Evolutionary conservation across 345 rosid species (phyloP).

Genomic region (Moringa oleifera): DNA sequence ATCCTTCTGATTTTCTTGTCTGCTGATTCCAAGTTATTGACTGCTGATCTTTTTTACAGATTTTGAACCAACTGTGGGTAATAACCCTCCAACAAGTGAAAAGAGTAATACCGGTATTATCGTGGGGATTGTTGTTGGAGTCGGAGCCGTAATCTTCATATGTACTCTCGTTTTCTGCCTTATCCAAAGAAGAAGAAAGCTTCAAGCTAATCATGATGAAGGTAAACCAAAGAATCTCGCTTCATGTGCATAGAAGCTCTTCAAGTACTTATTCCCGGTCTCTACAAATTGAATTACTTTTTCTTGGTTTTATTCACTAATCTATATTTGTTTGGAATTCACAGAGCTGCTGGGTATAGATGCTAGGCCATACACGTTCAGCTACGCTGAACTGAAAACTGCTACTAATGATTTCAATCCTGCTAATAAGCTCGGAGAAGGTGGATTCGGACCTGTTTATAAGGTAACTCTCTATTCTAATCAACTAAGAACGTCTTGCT

Average conservation of each 20-base stretch:
- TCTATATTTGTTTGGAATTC: neutral
- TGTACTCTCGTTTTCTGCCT: constrained; percentile 25
- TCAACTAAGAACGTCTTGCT: too few relatives aligned
- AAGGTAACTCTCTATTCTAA: constrained; percentile 30
- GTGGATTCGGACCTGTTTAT: constrained; percentile 70
- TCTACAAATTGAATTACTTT: too few relatives aligned
- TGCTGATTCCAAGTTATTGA: neutral
- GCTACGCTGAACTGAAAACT: constrained; percentile 49
- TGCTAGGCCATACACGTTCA: constrained; percentile 52
- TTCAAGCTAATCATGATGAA: constrained; percentile 28
- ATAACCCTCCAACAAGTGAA: constrained; percentile 32
- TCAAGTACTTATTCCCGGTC: too few relatives aligned
- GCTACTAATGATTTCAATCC: constrained; percentile 59
- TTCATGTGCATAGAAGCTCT: too few relatives aligned
- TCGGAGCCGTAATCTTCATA: constrained; percentile 28
- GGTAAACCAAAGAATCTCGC: constrained; percentile 30
- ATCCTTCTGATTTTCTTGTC: neutral
- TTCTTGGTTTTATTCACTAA: too few relatives aligned
- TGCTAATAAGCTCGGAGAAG: constrained; percentile 66
- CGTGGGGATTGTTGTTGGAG: constrained; percentile 24
- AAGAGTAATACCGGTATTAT: constrained; percentile 22
- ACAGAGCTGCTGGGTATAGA: constrained; percentile 53
- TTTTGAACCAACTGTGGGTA: constrained; percentile 55
- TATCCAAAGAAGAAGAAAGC: constrained; percentile 29
- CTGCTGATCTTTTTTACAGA: constrained; percentile 30